A percentile compares a stretch with the other conserved stretches of the same genome.
These are phyloP conservation scores for Xylaria longipes DNA, from an alignment of 495 filamentous ascomycete genomes.

Conservation along the genomic window DNA sequence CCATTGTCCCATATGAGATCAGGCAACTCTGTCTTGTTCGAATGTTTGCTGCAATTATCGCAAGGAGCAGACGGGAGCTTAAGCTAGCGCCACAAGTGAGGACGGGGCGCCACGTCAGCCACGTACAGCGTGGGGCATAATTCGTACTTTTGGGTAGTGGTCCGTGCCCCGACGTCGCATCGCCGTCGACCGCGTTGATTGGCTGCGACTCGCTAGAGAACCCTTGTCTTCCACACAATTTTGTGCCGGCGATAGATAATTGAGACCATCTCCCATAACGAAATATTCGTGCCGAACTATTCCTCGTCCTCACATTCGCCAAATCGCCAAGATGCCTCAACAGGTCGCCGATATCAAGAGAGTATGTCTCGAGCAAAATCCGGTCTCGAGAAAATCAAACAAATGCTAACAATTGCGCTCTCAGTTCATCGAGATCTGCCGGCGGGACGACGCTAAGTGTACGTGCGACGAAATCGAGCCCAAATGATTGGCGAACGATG, in stretches of 20 bases:
- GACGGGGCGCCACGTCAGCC: conserved; percentile 16
- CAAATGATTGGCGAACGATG: conserved; percentile 11
- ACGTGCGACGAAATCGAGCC: conserved; percentile 49
- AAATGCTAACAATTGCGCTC: conserved; percentile 40
- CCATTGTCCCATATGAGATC: conserved; percentile 11
- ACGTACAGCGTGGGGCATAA: background rate
- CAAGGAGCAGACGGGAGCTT: background rate
- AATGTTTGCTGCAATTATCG: background rate
- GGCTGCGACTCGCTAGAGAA: conserved; percentile 26
- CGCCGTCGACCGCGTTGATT: conserved; percentile 7
- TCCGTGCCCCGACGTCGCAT: background rate
- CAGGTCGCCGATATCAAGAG: conserved; percentile 99
- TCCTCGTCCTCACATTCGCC: conserved; percentile 27
- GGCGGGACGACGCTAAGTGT: conserved; percentile 98
- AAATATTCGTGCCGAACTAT: conserved; percentile 38
- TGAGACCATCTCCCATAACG: conserved; percentile 21
- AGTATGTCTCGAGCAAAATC: conserved; percentile 40
- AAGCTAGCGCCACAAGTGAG: conserved; percentile 10
- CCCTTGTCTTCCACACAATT: conserved; percentile 44
- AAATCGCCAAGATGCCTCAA: conserved; percentile 80
- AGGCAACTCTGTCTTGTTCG: conserved; percentile 36
- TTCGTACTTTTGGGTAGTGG: background rate
- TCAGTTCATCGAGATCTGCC: conserved; percentile 99
- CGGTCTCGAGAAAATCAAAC: background rate
- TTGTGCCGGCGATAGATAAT: conserved; percentile 36